phyloP scores from a whole-genome alignment of 805 yeast genomes.

The Teunomyces stri region DNA sequence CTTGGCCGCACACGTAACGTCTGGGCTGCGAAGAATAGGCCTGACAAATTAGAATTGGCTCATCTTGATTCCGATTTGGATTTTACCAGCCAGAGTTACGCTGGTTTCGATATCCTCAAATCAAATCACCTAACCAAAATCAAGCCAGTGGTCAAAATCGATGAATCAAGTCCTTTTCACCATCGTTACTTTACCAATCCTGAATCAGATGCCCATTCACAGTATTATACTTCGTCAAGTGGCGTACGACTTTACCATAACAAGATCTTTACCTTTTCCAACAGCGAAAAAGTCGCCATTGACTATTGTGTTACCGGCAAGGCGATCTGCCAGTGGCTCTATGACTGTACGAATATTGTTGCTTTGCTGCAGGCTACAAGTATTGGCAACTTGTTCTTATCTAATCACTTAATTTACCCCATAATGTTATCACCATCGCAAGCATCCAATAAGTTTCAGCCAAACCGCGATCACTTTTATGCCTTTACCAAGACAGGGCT shows the following conservation, averaged over 20 bases:
- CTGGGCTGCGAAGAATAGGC: slow-evolving; percentile 58
- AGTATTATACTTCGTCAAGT: slow-evolving; percentile 64
- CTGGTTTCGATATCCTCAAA: background rate
- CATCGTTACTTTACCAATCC: slow-evolving; percentile 85
- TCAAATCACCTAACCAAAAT: background rate
- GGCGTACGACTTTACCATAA: slow-evolving; percentile 64
- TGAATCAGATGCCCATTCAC: slow-evolving; percentile 76
- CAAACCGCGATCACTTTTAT: background rate
- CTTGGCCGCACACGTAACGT: slow-evolving; percentile 69
- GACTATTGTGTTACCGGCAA: slow-evolving; percentile 68
- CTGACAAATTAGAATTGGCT: slow-evolving; percentile 35
- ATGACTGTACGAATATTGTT: slow-evolving; percentile 81
- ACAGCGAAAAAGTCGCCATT: slow-evolving; percentile 17
- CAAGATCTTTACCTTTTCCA: slow-evolving; percentile 27
- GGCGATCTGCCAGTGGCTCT: slow-evolving; percentile 79
- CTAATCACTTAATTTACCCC: slow-evolving; percentile 46
- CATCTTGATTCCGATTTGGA: background rate
- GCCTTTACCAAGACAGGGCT: background rate
- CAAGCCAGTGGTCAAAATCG: background rate
- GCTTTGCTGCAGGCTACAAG: slow-evolving; percentile 51
- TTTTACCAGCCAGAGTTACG: background rate
- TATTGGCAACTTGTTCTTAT: slow-evolving; percentile 50
- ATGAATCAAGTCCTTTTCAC: slow-evolving; percentile 57
- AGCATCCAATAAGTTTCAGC: slow-evolving; percentile 10
- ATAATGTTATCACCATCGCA: slow-evolving; percentile 36